Percentiles rank a stretch among this genome's conserved stretches.
phyloP scores from a whole-genome alignment of 2,329 filamentous ascomycete species.

The Dactylellina drechsleri region DNA sequence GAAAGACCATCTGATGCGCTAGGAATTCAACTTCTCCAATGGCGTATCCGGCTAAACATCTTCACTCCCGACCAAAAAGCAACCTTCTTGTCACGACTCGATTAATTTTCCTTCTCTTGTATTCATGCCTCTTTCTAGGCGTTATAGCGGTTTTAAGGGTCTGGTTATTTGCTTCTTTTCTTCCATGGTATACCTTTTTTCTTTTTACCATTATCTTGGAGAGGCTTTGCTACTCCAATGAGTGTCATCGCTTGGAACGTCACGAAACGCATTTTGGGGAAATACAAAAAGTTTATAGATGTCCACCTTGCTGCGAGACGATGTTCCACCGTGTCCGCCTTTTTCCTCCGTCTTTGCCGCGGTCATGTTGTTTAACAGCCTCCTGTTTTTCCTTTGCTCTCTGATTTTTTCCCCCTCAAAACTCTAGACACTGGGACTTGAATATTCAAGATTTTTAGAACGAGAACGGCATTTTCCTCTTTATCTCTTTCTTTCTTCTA shows the following conservation, averaged over 20 bases:
- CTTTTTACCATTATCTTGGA: background rate
- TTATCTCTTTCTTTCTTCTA: too few species aligned
- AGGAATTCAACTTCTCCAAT: background rate
- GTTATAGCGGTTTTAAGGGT: conserved; percentile 36
- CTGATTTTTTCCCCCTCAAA: too few species aligned
- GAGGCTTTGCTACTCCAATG: background rate
- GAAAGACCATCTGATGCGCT: background rate
- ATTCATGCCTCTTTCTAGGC: conserved; percentile 25
- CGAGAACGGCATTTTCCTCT: too few species aligned
- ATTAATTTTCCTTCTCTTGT: conserved; percentile 11
- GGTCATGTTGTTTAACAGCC: background rate
- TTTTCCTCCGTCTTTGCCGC: background rate
- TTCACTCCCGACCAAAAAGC: conserved; percentile 5
- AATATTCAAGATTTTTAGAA: too few species aligned
- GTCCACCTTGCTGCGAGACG: conserved; percentile 8
- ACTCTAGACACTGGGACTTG: too few species aligned
- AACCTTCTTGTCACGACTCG: conserved; percentile 11
- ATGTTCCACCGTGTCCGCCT: background rate
- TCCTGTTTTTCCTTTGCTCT: too few species aligned
- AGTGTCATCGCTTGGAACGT: background rate
- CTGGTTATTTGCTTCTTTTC: conserved; percentile 11
- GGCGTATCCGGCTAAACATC: background rate
- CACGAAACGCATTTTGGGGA: conserved; percentile 20
- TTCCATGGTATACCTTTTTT: background rate
- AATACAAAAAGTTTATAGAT: conserved; percentile 38